phyloP scores from a whole-genome alignment of 1,139 yeast genomes.

The Suhomyces wounanorum region DNA sequence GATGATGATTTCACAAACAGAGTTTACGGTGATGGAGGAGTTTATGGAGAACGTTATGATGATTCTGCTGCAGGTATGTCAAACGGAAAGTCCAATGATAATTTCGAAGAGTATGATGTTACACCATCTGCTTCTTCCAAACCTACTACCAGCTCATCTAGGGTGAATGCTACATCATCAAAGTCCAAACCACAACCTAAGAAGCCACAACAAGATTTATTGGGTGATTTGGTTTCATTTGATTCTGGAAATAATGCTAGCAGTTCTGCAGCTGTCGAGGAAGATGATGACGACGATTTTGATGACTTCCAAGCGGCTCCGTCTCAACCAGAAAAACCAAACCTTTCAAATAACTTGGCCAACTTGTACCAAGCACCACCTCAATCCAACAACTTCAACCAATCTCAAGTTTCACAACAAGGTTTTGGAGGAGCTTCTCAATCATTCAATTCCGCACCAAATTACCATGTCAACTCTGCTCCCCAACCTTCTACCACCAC shows the following conservation, averaged over 20 bases:
- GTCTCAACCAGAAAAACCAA: conserved; percentile 35
- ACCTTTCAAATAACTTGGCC: conserved; percentile 39
- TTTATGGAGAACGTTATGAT: conserved; percentile 68
- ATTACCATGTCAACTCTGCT: conserved; percentile 18
- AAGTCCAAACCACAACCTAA: conserved; percentile 24
- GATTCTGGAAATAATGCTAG: conserved; percentile 29
- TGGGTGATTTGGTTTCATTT: conserved; percentile 59
- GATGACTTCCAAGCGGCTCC: conserved; percentile 92
- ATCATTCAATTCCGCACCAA: conserved; percentile 27
- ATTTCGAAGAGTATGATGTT: conserved; percentile 74
- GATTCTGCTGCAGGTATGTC: conserved; percentile 50
- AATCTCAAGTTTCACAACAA: conserved; percentile 17
- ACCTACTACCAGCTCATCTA: conserved; percentile 48
- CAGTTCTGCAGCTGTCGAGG: conserved; percentile 24
- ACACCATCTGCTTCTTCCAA: conserved; percentile 35
- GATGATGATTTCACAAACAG: conserved; percentile 57
- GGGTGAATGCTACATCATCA: conserved; percentile 39
- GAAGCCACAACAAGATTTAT: conserved; percentile 43
- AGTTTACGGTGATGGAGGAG: conserved; percentile 82
- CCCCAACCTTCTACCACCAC: conserved; percentile 28
- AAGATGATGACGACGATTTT: conserved; percentile 74
- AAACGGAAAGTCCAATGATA: conserved; percentile 43
- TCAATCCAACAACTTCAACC: conserved; percentile 17
- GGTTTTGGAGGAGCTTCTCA: conserved; percentile 7
- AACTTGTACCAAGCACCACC: conserved; percentile 36